Conservation (phyloP, 805 yeast species). For the Saccharomyces kudriavzevii region DNA sequence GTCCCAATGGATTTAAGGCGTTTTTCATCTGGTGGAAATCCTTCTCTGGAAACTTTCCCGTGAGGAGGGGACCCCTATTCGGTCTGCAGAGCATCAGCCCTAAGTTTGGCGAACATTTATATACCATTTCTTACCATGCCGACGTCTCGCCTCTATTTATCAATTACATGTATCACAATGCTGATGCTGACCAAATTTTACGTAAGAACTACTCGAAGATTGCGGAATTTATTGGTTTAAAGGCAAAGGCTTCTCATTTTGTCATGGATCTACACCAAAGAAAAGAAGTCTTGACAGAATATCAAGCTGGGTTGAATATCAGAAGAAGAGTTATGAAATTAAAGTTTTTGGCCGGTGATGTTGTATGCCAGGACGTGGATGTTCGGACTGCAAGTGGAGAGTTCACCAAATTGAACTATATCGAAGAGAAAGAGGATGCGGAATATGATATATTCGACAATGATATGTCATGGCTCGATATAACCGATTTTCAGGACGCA, state of each 20-base stretch:
- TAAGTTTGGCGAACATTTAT: slow-evolving; percentile 68
- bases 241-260: slow-evolving; percentile 49
- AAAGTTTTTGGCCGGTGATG: slow-evolving; percentile 60
- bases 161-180: slow-evolving; percentile 56
- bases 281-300: slow-evolving; percentile 39
- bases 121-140: slow-evolving; percentile 73
- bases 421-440: slow-evolving; percentile 13
- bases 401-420: slow-evolving; percentile 30
- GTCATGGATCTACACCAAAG: slow-evolving; percentile 61
- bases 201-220: slow-evolving; percentile 11
- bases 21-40: slow-evolving; percentile 82
- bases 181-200: slow-evolving; percentile 26
- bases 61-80: slow-evolving; percentile 67
- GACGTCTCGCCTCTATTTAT: slow-evolving; percentile 64
- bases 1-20: slow-evolving; percentile 58
- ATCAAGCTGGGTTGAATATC: slow-evolving; percentile 39
- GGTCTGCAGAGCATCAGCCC: slow-evolving; percentile 44
- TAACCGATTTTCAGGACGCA: slow-evolving; percentile 53
- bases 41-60: slow-evolving; percentile 76
- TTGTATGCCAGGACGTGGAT: slow-evolving; percentile 48
- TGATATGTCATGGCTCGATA: slow-evolving; percentile 55
- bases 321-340: slow-evolving; percentile 44
- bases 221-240: slow-evolving; percentile 60
- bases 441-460: slow-evolving; percentile 40
- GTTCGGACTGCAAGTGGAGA: slow-evolving; percentile 46